Evolutionary conservation across 208 protist species (phyloP).

Genomic region (Leishmania gerbilli): DNA sequence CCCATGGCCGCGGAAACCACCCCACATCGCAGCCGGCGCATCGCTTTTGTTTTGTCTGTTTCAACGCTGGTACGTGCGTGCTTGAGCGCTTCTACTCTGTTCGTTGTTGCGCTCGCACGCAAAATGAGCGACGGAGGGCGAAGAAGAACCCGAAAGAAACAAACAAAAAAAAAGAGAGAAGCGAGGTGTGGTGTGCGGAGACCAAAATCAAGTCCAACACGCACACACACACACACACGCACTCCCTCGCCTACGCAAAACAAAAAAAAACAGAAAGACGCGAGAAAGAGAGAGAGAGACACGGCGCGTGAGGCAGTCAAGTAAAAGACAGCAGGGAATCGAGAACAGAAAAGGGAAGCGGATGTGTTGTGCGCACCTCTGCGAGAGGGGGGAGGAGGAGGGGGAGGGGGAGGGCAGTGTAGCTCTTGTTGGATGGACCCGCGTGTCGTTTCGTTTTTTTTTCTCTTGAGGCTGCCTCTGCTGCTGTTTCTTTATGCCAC

Average conservation of each 20-base stretch:
- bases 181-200: neutral
- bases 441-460: neutral
- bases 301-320: neutral
- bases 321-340: neutral
- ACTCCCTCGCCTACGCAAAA: neutral
- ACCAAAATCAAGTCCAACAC: neutral
- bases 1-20: constrained; percentile 18
- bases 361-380: neutral
- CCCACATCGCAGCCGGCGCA: constrained; percentile 35
- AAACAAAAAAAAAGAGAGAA: neutral
- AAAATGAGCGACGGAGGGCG: neutral
- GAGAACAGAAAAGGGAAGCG: neutral
- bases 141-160: neutral
- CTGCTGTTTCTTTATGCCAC: neutral
- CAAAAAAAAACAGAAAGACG: neutral
- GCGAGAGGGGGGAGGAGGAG: neutral
- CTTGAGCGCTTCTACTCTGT: neutral
- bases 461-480: neutral
- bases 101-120: neutral
- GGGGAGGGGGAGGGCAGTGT: neutral
- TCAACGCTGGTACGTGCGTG: neutral
- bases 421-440: neutral
- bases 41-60: neutral
- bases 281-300: neutral
- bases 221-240: neutral